Base-by-base conservation (phyloP, 2,329 filamentous ascomycete genomes). In the Paraphaeosphaeria minitans region DNA sequence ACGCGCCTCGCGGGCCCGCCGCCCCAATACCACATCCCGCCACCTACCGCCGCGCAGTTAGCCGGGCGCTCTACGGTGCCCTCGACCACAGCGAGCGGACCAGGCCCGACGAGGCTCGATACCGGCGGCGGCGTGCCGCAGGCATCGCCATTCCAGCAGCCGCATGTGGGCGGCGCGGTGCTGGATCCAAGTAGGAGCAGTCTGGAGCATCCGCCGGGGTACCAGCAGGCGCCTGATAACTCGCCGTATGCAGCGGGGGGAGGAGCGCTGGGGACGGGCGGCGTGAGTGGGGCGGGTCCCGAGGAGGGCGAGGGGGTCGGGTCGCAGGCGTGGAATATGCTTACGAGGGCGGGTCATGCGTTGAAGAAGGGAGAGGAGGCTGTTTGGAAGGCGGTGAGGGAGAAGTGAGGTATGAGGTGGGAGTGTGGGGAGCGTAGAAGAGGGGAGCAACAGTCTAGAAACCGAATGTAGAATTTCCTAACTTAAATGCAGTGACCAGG, bases 141-240 rank as follows among this genome's bases (percentile, higher is more conserved):
- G n/a, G 37, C 58, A 58, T 67, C 74, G 59, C 65, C 69, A 22
- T 70, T 61, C 39, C 70, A 73, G 54, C 59, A 55, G 5, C 64
- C 64, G 33, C 62, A 74, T 56, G 24, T 63, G 9, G 64, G 62
- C 8, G 69, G 64, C 24, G 67, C 59, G 24, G 62, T 61, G 47
- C 43, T 27, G 37, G n/a, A 39, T 39, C 37, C 14, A 42, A 61
- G 6, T 6, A 27, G 60, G 61, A 67, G 41, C 39, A 72, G 65
- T 61, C 62, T 78, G 39, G 75, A 78, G 58, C 79, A 81, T 60
- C 81, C 81, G 22, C 78, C 80, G 0, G 80, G 81, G 13, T 84
- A 84, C 66, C 68, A 77, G 55, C 82, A 84, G 61, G 78, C 81
- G 58, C 70, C 66, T 31, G 76, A 63, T 73, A 79, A 76, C 54